Evolutionary conservation across 176 grass and related monocot genomes (phyloP), one percentile per base, ranked within the genome.

Genomic region (Avena insularis): DNA sequence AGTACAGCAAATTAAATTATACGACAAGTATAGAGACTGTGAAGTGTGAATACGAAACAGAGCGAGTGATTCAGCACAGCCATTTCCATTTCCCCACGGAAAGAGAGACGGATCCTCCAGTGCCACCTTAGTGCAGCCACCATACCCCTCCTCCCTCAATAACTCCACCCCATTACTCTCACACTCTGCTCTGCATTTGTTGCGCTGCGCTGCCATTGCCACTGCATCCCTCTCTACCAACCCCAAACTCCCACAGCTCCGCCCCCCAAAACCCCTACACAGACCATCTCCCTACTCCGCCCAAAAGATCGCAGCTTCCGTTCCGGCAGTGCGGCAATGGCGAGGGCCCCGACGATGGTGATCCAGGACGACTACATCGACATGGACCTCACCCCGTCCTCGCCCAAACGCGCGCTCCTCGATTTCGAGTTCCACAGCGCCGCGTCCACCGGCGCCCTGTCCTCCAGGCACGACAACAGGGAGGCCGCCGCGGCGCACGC

Each of bases 351-450:
- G 4, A 86, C 87, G 20, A 80, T 93, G 67, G 89, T 85, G 56
- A 83, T 89, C 77, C 89, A 98, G 33, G 87, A 94, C 79, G 92
- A 94, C 77, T 96, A 91, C 94, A 99, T 96, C 70, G 94, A 96
- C 86, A 94, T 99, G 94, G 94, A 96, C 79, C 78, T 99, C 29
- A 89, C 90, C 73, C 72, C 84, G 36, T 79, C 82, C 45, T 84
- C 85, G 12, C 91, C 82, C 3, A 72, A 84, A 83, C 76, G 80
- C 80, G 15, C 47, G 72, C 71, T 56, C 51, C 77, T 84, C 35
- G 93, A 85, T 57, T 92, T 96, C 83, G 92, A 97, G 87, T 97
- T 97, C 80, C 91, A 89, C 54, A 93, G 80, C 88, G 29, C 67
- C 12, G 55, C 12, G 6, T 36, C 5, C 1, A 16, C 1, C 27